These are phyloP conservation scores for Nicotiana tabacum DNA, from an alignment of 257 asterid genomes.

Conservation along the genomic window DNA sequence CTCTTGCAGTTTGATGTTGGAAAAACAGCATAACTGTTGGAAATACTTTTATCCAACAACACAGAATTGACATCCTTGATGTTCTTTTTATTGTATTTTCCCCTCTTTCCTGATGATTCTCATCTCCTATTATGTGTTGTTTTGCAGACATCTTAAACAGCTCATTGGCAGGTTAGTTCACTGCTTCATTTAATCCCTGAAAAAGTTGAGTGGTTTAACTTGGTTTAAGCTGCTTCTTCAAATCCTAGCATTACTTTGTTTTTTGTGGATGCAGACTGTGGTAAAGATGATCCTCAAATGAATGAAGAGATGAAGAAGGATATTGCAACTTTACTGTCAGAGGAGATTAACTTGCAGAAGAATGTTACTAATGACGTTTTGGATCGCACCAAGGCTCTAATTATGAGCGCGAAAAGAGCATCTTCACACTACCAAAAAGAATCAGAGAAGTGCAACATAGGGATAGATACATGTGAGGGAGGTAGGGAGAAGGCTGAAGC, in stretches of 20 bases:
- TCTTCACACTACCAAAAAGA: constrained; percentile 29
- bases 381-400: constrained; percentile 18
- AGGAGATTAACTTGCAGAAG: constrained; percentile 31
- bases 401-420: constrained; percentile 20
- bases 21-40: background rate
- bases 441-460: constrained; percentile 29
- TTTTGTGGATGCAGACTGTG: constrained; percentile 21
- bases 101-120: background rate
- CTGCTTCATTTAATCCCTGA: background rate
- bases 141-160: constrained; percentile 25
- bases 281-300: constrained; percentile 24
- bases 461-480: constrained; percentile 28
- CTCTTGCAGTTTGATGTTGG: background rate
- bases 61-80: background rate
- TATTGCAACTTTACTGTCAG: constrained; percentile 18
- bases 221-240: background rate
- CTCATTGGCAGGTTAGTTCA: constrained; percentile 26
- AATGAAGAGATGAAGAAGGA: constrained; percentile 34
- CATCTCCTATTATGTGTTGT: background rate
- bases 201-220: background rate
- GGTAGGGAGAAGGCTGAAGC: constrained; percentile 36
- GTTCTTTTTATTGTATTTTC: background rate
- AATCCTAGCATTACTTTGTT: background rate
- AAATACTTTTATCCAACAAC: background rate
- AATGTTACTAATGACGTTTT: constrained; percentile 21